phyloP scores from a whole-genome alignment of 2,329 filamentous ascomycete species.

The Ophiosphaerella narmari region DNA sequence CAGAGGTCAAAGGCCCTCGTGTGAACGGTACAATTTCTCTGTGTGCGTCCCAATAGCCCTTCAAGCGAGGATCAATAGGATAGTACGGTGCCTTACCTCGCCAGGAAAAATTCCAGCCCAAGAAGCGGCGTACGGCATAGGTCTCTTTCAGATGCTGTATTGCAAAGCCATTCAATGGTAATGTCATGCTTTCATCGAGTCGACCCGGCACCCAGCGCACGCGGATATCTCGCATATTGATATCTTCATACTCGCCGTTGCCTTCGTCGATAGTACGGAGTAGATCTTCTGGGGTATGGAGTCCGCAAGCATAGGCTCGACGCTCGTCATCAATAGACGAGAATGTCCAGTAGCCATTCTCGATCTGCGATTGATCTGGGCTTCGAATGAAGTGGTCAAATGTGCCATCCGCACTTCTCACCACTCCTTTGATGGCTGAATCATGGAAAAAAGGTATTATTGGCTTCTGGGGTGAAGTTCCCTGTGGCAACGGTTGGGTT shows the following conservation, averaged over 20 bases:
- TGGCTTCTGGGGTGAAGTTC: neutral
- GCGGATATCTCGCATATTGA: conserved; percentile 16
- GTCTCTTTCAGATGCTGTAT: conserved; percentile 15
- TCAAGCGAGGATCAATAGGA: conserved; percentile 7
- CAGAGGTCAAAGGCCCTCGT: neutral
- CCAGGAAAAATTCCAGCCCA: conserved; percentile 15
- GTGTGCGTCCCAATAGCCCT: conserved; percentile 1
- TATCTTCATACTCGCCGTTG: conserved; percentile 12
- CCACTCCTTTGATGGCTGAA: conserved; percentile 10
- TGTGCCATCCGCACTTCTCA: conserved; percentile 1
- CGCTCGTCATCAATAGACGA: conserved; percentile 13
- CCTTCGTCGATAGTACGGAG: conserved; percentile 14
- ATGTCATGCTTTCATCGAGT: conserved; percentile 3
- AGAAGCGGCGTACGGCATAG: conserved; percentile 13
- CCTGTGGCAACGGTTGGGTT: neutral
- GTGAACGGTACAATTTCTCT: neutral
- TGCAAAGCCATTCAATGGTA: conserved; percentile 9
- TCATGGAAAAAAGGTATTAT: neutral
- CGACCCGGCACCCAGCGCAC: conserved; percentile 22
- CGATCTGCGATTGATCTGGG: conserved; percentile 2
- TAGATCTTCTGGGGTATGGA: conserved; percentile 18
- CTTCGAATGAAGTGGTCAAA: conserved; percentile 15
- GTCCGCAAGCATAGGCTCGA: conserved; percentile 13
- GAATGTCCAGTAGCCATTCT: conserved; percentile 24
- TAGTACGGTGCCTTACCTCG: conserved; percentile 18